Conservation (phyloP, 805 yeast genomes). For the Danielozyma ontarioensis region DNA sequence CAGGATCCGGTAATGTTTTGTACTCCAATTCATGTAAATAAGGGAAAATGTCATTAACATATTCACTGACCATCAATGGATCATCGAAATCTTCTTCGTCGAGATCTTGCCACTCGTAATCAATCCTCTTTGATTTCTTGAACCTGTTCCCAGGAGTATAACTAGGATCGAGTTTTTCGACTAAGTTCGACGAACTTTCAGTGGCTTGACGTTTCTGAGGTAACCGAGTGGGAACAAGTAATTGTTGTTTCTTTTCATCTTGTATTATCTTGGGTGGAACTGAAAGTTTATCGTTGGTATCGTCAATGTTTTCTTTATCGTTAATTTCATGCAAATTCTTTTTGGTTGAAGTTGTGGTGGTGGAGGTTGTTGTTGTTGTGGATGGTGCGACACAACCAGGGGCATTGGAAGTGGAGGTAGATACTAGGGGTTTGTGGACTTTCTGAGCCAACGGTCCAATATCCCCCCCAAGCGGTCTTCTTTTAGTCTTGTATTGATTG, state of each 20-base stretch:
- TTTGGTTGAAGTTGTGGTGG: background rate
- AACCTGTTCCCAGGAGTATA: slow-evolving; percentile 13
- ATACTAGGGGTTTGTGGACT: too few species aligned
- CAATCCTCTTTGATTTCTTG: slow-evolving; percentile 36
- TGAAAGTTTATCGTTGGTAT: too few species aligned
- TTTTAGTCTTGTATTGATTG: slow-evolving; percentile 26
- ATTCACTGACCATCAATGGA: slow-evolving; percentile 87
- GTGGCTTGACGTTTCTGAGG: slow-evolving; percentile 54
- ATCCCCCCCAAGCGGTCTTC: slow-evolving; percentile 34
- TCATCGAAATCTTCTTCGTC: slow-evolving; percentile 68
- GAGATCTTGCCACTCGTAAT: slow-evolving; percentile 64
- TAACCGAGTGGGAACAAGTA: slow-evolving; percentile 25
- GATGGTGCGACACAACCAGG: slow-evolving; percentile 3
- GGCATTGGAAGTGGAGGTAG: slow-evolving; percentile 1
- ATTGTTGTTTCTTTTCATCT: too few species aligned
- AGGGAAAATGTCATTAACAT: slow-evolving; percentile 80
- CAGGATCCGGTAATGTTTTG: slow-evolving; percentile 68
- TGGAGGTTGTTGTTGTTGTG: slow-evolving; percentile 1
- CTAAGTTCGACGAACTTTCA: slow-evolving; percentile 44
- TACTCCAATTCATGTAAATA: slow-evolving; percentile 70
- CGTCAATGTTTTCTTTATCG: too few species aligned
- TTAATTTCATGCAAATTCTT: background rate
- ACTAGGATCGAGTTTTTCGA: slow-evolving; percentile 28
- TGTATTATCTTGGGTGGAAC: too few species aligned
- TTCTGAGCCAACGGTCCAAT: slow-evolving; percentile 23